phyloP scores from a whole-genome alignment of 768 basidiomycete species.

The Lactifluus pinguis region DNA sequence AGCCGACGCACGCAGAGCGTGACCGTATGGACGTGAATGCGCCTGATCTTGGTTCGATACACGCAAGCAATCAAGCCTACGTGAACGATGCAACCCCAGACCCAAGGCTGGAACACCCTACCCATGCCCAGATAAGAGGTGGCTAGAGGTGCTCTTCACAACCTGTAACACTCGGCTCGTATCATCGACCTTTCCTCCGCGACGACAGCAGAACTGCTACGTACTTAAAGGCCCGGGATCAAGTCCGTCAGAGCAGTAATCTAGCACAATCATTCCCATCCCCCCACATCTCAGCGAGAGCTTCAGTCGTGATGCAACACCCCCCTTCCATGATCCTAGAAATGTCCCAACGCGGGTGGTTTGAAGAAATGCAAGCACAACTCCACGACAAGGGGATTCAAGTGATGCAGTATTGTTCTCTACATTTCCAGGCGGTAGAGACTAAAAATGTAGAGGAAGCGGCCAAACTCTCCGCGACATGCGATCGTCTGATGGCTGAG shows the following conservation, averaged over 20 bases:
- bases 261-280: neutral
- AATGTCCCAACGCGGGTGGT: neutral
- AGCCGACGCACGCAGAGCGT: too few species aligned
- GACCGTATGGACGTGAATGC: neutral
- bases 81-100: neutral
- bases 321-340: neutral
- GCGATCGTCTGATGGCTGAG: neutral
- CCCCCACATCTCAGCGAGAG: neutral
- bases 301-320: neutral
- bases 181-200: neutral
- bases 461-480: neutral
- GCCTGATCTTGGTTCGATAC: neutral
- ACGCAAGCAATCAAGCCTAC: neutral
- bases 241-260: neutral
- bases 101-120: neutral
- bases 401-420: neutral
- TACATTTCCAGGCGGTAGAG: neutral
- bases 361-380: neutral
- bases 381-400: neutral
- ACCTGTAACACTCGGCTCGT: neutral
- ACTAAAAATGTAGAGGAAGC: neutral
- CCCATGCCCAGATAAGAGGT: neutral
- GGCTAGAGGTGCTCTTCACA: neutral
- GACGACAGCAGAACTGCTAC: neutral
- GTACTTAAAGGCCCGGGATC: neutral